Evolutionary conservation across 768 basidiomycete genomes (phyloP).

Genomic region (Leccinellum luteum): DNA sequence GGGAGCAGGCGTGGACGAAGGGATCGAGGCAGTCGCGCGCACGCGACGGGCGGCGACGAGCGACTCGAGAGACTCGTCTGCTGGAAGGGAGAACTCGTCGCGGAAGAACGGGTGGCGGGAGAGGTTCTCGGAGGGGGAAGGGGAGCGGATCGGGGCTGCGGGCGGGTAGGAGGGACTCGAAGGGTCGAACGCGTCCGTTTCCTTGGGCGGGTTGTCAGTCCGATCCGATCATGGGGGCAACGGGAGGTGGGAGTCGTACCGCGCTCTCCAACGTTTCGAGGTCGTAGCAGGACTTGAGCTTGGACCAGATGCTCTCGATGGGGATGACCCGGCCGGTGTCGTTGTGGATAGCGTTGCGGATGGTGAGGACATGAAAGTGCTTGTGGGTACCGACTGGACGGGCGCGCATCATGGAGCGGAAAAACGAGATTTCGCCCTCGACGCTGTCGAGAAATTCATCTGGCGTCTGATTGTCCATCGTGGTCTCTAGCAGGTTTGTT

Average conservation of each 20-base stretch:
- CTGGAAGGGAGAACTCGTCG: constrained; percentile 61
- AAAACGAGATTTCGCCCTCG: constrained; percentile 83
- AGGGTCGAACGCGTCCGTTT: constrained; percentile 47
- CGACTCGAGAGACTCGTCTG: constrained; percentile 57
- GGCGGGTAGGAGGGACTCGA: constrained; percentile 39
- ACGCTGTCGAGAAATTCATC: constrained; percentile 61
- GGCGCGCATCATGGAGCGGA: constrained; percentile 76
- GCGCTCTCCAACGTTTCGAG: constrained; percentile 71
- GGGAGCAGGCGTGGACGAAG: constrained; percentile 55
- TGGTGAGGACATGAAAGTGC: constrained; percentile 76
- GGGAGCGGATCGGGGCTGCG: constrained; percentile 49
- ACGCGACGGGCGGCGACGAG: constrained; percentile 62
- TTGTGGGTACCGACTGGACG: constrained; percentile 82
- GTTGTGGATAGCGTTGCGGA: constrained; percentile 67
- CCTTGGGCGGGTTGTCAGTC: constrained; percentile 23
- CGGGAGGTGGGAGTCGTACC: constrained; percentile 23
- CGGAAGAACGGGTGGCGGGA: constrained; percentile 69
- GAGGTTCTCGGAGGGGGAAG: constrained; percentile 68
- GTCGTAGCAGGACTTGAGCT: constrained; percentile 69
- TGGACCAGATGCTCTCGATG: constrained; percentile 70
- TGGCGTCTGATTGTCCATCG: constrained; percentile 31
- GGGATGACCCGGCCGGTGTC: constrained; percentile 64
- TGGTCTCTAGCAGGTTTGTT: constrained; percentile 17
- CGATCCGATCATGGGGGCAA: neutral
- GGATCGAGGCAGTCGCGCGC: constrained; percentile 56